Base-by-base conservation (phyloP, 352 stramenopile genomes). In the Phytophthora uliginosa region DNA sequence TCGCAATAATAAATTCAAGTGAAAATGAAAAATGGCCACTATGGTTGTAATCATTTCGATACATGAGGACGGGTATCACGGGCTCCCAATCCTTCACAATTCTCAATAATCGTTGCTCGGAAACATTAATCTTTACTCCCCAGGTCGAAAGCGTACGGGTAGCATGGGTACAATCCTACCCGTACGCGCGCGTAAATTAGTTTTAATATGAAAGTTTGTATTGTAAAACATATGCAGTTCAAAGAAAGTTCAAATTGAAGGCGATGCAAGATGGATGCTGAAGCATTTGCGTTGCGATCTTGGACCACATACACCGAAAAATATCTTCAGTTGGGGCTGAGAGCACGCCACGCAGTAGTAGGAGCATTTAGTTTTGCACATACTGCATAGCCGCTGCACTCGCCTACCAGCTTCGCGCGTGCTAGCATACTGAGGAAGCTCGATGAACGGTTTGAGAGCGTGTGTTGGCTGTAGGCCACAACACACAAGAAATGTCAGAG, bases 311-410 rank as follows among this genome's bases (percentile, higher is more conserved):
- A 17, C 36, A 17, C 12, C 13, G 36, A 42, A 13, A 28, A 59
- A 31, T 20, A 59, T 7, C 12, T 7, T 3, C 26, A 28, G 17
- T 28, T 17, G 13, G 8, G 5, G 28, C 15, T 59, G 2, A 12
- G 53, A 59, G 31, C 31, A 59, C 4, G 17, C n/a, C 15, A 18
- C 31, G 31, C 53, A 59, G 31, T 31, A 59, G 31, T 48, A 59
- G 17, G 53, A 59, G 17, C 17, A 28, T 31, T 59, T 59, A 3
- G 6, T 31, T 47, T 47, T 18, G 18, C 17, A 59, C 8, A 51
- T 26, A 17, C 42, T 51, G 42, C 42, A 51, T 26, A 9, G 13
- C 5, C 42, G 42, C 42, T 51, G 42, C 10, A 17, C 17, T 20
- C 42, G 13, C 7, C 1, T 9, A 3, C 5, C 17, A 9, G 2